These are phyloP conservation scores for Mucor racemosus DNA, from an alignment of 371 early-diverging fungal genomes.

Conservation along the genomic window DNA sequence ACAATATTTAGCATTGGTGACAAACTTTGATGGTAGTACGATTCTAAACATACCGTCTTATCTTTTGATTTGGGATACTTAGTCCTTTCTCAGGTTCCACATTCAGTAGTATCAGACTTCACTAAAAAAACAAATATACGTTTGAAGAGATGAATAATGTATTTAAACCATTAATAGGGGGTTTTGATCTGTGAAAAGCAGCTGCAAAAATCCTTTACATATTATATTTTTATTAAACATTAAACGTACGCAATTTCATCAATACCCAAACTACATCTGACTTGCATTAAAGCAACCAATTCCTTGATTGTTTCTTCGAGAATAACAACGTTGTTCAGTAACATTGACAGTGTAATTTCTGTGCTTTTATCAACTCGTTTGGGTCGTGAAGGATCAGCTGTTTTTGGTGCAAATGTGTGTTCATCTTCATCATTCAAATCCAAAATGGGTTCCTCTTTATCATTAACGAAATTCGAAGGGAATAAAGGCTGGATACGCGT, in stretches of 20 bases:
- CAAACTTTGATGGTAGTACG: conserved; percentile 1
- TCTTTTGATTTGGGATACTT: neutral
- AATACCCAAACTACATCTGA: conserved; percentile 76
- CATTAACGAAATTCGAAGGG: conserved; percentile 61
- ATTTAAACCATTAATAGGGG: neutral
- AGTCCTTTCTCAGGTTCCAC: conserved; percentile 1
- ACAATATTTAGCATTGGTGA: neutral
- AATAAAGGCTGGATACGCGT: conserved; percentile 65
- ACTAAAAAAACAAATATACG: neutral
- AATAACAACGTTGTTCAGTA: conserved; percentile 88
- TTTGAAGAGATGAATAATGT: neutral
- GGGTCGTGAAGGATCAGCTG: conserved; percentile 33
- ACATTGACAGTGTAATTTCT: conserved; percentile 62
- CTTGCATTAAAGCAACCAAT: conserved; percentile 82
- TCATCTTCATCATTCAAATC: conserved; percentile 54
- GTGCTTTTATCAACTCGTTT: conserved; percentile 20
- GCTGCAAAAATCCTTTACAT: too few species aligned
- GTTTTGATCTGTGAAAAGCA: too few species aligned
- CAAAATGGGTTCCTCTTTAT: conserved; percentile 47
- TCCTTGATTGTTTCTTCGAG: conserved; percentile 93
- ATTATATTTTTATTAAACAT: neutral
- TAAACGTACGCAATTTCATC: conserved; percentile 47
- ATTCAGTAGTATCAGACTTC: neutral
- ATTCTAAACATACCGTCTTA: neutral
- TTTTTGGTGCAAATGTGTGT: conserved; percentile 51